These are phyloP conservation scores for Plasmodium gallinaceum DNA, from an alignment of 169 alveolate species.

Conservation along the genomic window DNA sequence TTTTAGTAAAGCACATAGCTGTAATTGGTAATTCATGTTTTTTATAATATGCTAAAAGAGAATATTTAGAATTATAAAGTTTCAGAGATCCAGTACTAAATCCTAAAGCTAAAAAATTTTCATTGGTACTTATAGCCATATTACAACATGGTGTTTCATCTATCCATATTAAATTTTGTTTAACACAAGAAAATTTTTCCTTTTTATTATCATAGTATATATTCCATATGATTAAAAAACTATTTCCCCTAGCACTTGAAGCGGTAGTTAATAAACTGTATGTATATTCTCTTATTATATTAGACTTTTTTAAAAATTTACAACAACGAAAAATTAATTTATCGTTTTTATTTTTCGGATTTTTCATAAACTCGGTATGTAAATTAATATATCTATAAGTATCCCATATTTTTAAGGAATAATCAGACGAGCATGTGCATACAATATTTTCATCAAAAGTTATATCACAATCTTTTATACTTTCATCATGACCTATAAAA, in stretches of 20 bases:
- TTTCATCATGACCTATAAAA: slow-evolving; percentile 57
- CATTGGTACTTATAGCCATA: slow-evolving; percentile 60
- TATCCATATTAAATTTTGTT: slow-evolving; percentile 55
- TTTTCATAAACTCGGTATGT: slow-evolving; percentile 54
- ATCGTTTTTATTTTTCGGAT: slow-evolving; percentile 57
- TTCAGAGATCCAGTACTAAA: slow-evolving; percentile 76
- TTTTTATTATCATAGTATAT: slow-evolving; percentile 49
- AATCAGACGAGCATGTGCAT: slow-evolving; percentile 50
- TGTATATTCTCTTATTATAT: slow-evolving; percentile 8
- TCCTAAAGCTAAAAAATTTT: slow-evolving; percentile 72
- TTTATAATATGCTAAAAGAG: slow-evolving; percentile 62
- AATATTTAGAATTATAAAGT: slow-evolving; percentile 43
- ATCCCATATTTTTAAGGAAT: slow-evolving; percentile 75
- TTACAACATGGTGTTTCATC: slow-evolving; percentile 75
- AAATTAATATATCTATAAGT: slow-evolving; percentile 38
- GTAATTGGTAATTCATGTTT: slow-evolving; percentile 76
- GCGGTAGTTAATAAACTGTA: slow-evolving; percentile 58
- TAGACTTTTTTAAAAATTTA: slow-evolving; percentile 49
- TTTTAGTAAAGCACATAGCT: slow-evolving; percentile 72
- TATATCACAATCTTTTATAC: slow-evolving; percentile 76
- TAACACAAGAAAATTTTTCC: slow-evolving; percentile 37
- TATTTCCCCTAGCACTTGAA: slow-evolving; percentile 52
- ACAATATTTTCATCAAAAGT: slow-evolving; percentile 39
- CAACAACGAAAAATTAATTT: slow-evolving; percentile 71
- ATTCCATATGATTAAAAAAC: slow-evolving; percentile 59